Evolutionary conservation across 345 rosid genomes (phyloP).

Genomic region (Leavenworthia alabamica): DNA sequence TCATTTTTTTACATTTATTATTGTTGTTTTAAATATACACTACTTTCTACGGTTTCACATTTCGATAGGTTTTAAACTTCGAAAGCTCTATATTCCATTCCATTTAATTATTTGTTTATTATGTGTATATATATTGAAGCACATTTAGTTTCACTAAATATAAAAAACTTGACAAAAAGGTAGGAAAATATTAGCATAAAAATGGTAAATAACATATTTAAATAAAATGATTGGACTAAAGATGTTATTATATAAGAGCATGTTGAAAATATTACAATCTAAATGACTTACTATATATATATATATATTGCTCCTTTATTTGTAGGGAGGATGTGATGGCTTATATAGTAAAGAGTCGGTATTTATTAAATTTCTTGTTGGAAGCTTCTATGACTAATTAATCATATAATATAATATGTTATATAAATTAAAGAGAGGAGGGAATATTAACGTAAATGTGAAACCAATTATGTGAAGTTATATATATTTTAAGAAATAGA

Average conservation of each 20-base stretch:
- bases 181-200: background rate
- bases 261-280: too few relatives aligned
- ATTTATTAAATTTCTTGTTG: too few relatives aligned
- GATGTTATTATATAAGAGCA: too few relatives aligned
- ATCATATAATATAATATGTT: background rate
- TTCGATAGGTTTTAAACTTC: background rate
- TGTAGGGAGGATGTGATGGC: too few relatives aligned
- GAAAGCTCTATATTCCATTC: background rate
- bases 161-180: background rate
- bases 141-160: background rate
- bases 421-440: slow-evolving; percentile 3
- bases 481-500: slow-evolving; percentile 4
- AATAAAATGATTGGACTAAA: too few relatives aligned
- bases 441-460: slow-evolving; percentile 13
- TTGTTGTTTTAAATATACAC: background rate
- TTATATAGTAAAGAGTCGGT: too few relatives aligned
- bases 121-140: background rate
- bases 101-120: background rate
- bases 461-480: slow-evolving; percentile 17
- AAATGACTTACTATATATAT: too few relatives aligned
- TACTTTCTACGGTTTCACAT: slow-evolving; percentile 25
- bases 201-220: background rate
- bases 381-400: too few relatives aligned
- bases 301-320: too few relatives aligned
- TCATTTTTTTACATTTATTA: background rate